Conservation (phyloP, 108 stramenopile genomes). For the Chaetoceros tenuissimus region DNA sequence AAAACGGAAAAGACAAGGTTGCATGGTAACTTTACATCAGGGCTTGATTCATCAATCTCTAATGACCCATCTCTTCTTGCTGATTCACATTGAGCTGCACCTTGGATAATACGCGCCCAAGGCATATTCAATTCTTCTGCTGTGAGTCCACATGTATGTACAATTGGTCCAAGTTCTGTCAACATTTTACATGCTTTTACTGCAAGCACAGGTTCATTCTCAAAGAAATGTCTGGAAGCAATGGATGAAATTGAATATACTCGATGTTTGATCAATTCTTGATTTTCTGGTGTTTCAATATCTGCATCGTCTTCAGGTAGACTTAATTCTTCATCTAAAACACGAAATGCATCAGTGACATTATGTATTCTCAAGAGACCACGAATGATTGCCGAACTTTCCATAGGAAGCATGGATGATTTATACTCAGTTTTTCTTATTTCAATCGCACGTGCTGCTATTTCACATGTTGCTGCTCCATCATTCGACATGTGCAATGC, state of each 20-base stretch:
- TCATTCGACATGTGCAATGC: slow-evolving; percentile 63
- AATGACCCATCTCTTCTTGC: slow-evolving; percentile 45
- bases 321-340: slow-evolving; percentile 64
- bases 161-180: slow-evolving; percentile 47
- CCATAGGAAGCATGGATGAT: slow-evolving; percentile 59
- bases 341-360: slow-evolving; percentile 56
- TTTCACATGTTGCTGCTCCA: slow-evolving; percentile 4
- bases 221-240: slow-evolving; percentile 73
- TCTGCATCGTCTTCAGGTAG: slow-evolving; percentile 39
- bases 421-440: slow-evolving; percentile 43
- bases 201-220: slow-evolving; percentile 44
- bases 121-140: slow-evolving; percentile 45
- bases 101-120: slow-evolving; percentile 67
- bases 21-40: slow-evolving; percentile 34
- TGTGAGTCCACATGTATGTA: slow-evolving; percentile 38
- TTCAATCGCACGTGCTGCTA: slow-evolving; percentile 56
- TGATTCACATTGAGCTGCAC: slow-evolving; percentile 68
- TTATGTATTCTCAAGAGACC: slow-evolving; percentile 57
- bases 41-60: slow-evolving; percentile 12
- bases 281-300: slow-evolving; percentile 13
- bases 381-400: slow-evolving; percentile 68
- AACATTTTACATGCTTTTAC: slow-evolving; percentile 50
- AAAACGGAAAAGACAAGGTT: slow-evolving; percentile 72
- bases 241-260: slow-evolving; percentile 65
- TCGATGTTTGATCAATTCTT: slow-evolving; percentile 45